phyloP scores from a whole-genome alignment of 768 basidiomycete genomes.

The Pleurotus tuoliensis region DNA sequence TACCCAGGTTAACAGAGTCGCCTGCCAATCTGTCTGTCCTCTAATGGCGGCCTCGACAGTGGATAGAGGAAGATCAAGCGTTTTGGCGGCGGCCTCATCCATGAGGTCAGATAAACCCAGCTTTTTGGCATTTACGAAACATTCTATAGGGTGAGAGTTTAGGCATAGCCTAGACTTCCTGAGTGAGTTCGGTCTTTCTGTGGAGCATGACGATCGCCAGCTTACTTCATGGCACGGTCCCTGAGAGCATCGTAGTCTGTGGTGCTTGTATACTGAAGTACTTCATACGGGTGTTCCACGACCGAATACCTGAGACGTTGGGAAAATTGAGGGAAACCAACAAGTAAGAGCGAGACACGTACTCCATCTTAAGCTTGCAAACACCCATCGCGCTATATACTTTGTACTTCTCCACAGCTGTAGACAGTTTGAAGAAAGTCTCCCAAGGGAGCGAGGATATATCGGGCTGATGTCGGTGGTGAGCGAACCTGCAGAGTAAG shows the following conservation, averaged over 20 bases:
- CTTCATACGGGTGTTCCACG: neutral
- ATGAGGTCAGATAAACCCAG: neutral
- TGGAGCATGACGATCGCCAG: neutral
- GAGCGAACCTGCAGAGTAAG: slow-evolving; percentile 17
- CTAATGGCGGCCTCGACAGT: neutral
- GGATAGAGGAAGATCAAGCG: neutral
- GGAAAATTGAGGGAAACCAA: neutral
- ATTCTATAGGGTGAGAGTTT: neutral
- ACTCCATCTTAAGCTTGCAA: slow-evolving; percentile 17
- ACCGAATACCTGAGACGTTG: neutral
- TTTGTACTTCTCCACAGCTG: slow-evolving; percentile 22
- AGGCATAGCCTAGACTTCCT: neutral
- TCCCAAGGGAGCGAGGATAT: slow-evolving; percentile 8
- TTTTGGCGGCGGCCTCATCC: neutral
- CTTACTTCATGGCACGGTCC: neutral
- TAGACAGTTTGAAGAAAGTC: slow-evolving; percentile 9
- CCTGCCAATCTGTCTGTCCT: neutral
- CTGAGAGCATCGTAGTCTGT: neutral
- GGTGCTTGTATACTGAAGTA: neutral
- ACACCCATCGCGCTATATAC: slow-evolving; percentile 16
- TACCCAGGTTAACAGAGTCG: neutral
- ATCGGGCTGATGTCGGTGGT: slow-evolving; percentile 17
- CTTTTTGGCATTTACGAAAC: neutral
- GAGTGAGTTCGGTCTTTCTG: neutral
- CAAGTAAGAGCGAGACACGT: neutral